Conservation (phyloP, 2,329 filamentous ascomycete species). For the Scortechinia acanthostroma region DNA sequence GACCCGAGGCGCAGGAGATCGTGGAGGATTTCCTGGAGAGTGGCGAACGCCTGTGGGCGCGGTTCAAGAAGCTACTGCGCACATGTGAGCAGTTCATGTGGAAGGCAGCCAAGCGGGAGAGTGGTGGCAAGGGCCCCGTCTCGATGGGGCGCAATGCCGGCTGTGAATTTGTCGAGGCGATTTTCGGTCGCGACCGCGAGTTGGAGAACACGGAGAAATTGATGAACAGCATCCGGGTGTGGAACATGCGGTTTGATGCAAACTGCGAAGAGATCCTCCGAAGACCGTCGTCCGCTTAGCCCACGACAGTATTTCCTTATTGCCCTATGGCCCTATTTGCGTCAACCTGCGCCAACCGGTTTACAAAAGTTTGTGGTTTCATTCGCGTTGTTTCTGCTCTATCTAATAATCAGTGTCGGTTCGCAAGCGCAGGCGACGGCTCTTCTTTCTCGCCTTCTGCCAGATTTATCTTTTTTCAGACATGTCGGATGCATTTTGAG, state of each 20-base stretch:
- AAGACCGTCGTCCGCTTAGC: neutral
- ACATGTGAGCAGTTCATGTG: conserved; percentile 92
- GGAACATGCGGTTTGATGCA: conserved; percentile 89
- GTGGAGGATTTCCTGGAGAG: conserved; percentile 85
- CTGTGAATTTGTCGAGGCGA: conserved; percentile 88
- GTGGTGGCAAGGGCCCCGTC: conserved; percentile 17
- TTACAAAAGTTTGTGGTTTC: too few relatives aligned
- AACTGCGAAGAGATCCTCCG: conserved; percentile 85
- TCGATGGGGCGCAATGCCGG: conserved; percentile 87
- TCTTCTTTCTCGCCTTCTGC: too few relatives aligned
- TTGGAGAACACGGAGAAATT: conserved; percentile 84
- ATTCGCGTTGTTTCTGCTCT: too few relatives aligned
- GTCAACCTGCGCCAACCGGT: too few relatives aligned
- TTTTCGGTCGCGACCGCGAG: conserved; percentile 87
- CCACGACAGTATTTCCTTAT: too few relatives aligned
- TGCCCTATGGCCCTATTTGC: too few relatives aligned
- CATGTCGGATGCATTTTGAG: too few relatives aligned
- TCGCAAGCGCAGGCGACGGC: too few relatives aligned
- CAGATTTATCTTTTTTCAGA: too few relatives aligned
- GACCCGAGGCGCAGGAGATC: conserved; percentile 68
- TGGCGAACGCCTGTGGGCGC: conserved; percentile 78
- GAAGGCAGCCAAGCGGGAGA: conserved; percentile 70
- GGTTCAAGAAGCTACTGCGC: conserved; percentile 80
- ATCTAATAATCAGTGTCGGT: too few relatives aligned
- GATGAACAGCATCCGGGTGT: conserved; percentile 81